Base-by-base conservation (phyloP, 495 filamentous ascomycete genomes). In the Tuber indicum region DNA sequence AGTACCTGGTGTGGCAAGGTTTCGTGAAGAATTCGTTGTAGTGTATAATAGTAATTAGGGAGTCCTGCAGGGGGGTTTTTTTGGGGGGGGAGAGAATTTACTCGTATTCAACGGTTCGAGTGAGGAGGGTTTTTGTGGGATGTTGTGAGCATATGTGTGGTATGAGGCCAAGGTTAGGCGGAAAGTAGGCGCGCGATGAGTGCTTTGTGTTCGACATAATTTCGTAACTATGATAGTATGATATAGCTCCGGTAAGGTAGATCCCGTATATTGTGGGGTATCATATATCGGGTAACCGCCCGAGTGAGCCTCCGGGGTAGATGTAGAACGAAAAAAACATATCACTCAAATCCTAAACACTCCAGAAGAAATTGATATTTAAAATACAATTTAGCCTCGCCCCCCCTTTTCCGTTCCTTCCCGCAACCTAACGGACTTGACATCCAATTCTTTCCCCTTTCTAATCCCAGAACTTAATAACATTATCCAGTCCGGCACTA, bases 391-490 rank as follows among this genome's bases (percentile, higher is more conserved):
- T 66, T 66, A 19, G n/a, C 32, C n/a, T 1, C 49, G 4, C 3
- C 23, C 4, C 58, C 26, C 58, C 75, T 79, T 70, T 71, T 36
- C 17, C 52, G 23, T 42, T 26, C 58, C 4, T 26, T 36, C 10
- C 26, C 58, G 26, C 58, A 66, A 32, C 47, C 45, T 43, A 70
- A 46, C 46, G 41, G 49, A 42, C 32, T 32, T 32, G 4, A 26
- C 19, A 42, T 14, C 77, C 36, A 36, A 49, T 5, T 32, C 72
- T 10, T 74, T 75, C 42, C 70, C 49, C 43, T 14, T 23, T 36
- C 71, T 87, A 99, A 90, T 99, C 96, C 96, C 96, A 98, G 85
- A 94, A 96, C 84, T 91, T 94, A 78, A 99, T 94, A 26, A 91
- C 85, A 9, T 96, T 95, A 81, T 96, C 93, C 85, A 96, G 85